Conservation (phyloP, 768 basidiomycete species). For the Pulveroboletus sp. region DNA sequence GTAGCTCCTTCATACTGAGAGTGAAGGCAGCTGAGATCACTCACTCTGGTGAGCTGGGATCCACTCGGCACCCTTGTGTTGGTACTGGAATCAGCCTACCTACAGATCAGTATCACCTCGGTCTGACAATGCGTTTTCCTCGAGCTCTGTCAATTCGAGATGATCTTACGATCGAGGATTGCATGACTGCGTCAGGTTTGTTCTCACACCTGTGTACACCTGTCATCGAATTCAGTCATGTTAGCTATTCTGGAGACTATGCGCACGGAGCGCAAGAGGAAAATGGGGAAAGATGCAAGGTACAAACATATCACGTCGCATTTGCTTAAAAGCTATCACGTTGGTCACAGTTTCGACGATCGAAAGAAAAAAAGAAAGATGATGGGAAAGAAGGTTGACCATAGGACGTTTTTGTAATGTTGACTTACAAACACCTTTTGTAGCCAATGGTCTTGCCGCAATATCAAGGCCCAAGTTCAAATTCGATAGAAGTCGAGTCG, state of each 20-base stretch:
- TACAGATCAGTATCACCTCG: slow-evolving; percentile 76
- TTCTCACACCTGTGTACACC: background rate
- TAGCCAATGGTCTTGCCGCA: slow-evolving; percentile 60
- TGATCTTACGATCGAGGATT: slow-evolving; percentile 68
- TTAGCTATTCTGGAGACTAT: slow-evolving; percentile 57
- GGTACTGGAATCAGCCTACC: background rate
- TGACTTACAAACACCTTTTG: background rate
- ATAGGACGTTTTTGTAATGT: background rate
- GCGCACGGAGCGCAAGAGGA: slow-evolving; percentile 65
- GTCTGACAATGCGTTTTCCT: slow-evolving; percentile 92
- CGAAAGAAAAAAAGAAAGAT: slow-evolving; percentile 30
- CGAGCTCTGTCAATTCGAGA: slow-evolving; percentile 76
- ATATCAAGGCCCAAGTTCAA: slow-evolving; percentile 60
- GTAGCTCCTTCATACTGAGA: slow-evolving; percentile 87
- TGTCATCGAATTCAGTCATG: background rate
- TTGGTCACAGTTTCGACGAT: slow-evolving; percentile 28
- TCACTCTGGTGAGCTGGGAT: slow-evolving; percentile 49
- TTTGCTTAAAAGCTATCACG: background rate
- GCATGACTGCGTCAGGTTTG: slow-evolving; percentile 63
- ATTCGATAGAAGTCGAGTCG: slow-evolving; percentile 54
- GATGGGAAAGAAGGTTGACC: slow-evolving; percentile 24
- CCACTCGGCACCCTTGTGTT: background rate
- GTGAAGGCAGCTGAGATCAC: slow-evolving; percentile 94
- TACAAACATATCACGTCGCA: slow-evolving; percentile 20
- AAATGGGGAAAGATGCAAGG: slow-evolving; percentile 61